phyloP scores from a whole-genome alignment of 331 rosid genomes.

The Pyracantha coccinea region DNA sequence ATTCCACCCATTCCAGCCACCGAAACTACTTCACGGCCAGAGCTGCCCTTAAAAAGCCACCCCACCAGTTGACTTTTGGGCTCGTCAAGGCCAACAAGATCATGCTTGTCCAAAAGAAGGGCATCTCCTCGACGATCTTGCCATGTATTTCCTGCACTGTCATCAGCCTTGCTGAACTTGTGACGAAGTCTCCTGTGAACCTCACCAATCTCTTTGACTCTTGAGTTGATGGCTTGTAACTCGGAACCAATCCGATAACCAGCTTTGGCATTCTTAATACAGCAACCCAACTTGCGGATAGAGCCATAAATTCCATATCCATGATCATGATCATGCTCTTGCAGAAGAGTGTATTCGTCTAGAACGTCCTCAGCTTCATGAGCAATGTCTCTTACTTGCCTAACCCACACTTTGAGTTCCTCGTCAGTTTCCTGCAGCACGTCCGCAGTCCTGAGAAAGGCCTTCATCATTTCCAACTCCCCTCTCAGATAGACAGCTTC shows the following conservation, averaged over 20 bases:
- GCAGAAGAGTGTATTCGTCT: constrained; percentile 10
- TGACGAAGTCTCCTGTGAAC: constrained; percentile 4
- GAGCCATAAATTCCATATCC: neutral
- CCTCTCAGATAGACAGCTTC: constrained; percentile 9
- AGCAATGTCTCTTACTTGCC: constrained; percentile 13
- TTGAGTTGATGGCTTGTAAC: constrained; percentile 1
- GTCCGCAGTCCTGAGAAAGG: constrained; percentile 11
- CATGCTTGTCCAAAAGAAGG: constrained; percentile 4
- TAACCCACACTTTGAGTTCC: constrained; percentile 22
- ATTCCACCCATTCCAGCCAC: constrained; percentile 12
- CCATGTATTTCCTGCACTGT: neutral
- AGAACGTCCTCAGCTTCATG: constrained; percentile 17
- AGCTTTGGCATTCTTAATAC: constrained; percentile 14
- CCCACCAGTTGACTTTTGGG: constrained; percentile 10
- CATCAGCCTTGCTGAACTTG: neutral
- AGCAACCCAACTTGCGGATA: neutral
- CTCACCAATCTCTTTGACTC: neutral
- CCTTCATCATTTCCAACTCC: constrained; percentile 12
- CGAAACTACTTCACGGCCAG: constrained; percentile 4
- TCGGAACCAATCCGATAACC: neutral
- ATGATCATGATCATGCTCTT: constrained; percentile 2
- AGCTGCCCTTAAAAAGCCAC: neutral
- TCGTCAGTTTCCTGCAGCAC: constrained; percentile 1
- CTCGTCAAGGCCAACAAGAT: constrained; percentile 11
- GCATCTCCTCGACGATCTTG: constrained; percentile 14